Evolutionary conservation across 164 flowering plant species (phyloP), one percentile per base, ranked within the genome.

Genomic region (Houttuynia cordata): DNA sequence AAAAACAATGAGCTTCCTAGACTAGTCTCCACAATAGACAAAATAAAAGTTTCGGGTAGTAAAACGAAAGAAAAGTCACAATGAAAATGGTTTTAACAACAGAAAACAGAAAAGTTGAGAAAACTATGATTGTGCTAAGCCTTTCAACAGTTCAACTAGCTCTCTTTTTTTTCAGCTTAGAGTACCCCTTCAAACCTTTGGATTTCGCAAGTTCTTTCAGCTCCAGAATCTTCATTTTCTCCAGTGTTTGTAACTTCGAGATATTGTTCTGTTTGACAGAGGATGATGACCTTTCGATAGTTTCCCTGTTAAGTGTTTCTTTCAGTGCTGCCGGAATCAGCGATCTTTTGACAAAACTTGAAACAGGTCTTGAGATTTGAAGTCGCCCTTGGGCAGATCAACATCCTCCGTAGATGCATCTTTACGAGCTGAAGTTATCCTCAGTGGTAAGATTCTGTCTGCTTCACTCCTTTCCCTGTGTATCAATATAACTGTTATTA

Each of bases 81-180:
- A 30, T 30, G 37, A 30, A 30, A 30, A 30, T 30, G 37, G 37
- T 30, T 30, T 30, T 30, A 30, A 30, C 37, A 30, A 30, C 4
- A 30, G 6, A 30, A 30, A 30, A 30, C 37, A 30, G 37, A 30
- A 30, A 6, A 30, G 37, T 30, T 30, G 37, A 30, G 37, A 30
- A n/a, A 30, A 30, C 37, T 61, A 67, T 4, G 61, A 57, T 51
- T 24, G 37, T 22, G 50, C 21, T 37, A 51, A 56, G 42, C 62
- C 56, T 42, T 60, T 78, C 61, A 86, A 69, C 61, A 82, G 62
- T 51, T 73, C 73, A 39, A 81, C 56, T 56, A 86, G 78, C 65
- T 86, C 89, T 61, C 68, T 67, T 72, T 82, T n/a, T 86, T 69
- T 79, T 84, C 67, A 81, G 63, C 67, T 71, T 83, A 0, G 93